Conservation (phyloP, 257 asterid species). For the Perilla frutescens region DNA sequence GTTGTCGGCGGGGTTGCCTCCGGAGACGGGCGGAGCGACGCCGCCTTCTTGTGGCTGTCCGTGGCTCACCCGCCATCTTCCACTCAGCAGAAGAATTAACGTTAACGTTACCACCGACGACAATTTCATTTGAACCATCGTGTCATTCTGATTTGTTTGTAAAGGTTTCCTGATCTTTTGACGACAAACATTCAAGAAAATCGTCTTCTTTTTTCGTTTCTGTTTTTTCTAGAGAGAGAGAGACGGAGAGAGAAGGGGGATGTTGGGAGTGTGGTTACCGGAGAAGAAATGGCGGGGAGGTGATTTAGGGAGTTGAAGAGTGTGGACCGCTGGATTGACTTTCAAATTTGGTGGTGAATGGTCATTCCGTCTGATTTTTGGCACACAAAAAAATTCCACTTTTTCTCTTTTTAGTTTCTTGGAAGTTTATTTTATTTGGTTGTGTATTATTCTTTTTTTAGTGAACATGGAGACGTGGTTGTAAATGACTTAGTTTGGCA, state of each 20-base stretch:
- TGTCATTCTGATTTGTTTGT: constrained; percentile 37
- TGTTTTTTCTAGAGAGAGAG: constrained; percentile 19
- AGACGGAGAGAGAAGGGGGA: constrained; percentile 3
- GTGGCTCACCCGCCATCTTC: constrained; percentile 25
- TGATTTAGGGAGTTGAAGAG: constrained; percentile 55
- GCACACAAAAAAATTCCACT: too few species aligned
- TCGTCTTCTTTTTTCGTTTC: neutral
- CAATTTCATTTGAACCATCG: constrained; percentile 41
- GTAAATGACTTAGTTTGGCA: too few species aligned
- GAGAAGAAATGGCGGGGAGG: constrained; percentile 90
- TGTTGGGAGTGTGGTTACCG: constrained; percentile 29
- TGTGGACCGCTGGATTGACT: constrained; percentile 45
- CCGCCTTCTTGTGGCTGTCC: constrained; percentile 20
- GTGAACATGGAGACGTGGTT: too few species aligned
- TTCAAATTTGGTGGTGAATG: constrained; percentile 16
- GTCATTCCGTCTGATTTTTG: too few species aligned
- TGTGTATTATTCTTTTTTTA: too few species aligned
- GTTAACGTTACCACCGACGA: constrained; percentile 7
- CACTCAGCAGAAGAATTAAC: constrained; percentile 19
- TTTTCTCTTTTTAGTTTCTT: too few species aligned
- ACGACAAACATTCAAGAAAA: constrained; percentile 13
- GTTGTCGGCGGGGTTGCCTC: constrained; percentile 22
- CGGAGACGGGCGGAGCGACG: neutral
- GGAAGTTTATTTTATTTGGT: too few species aligned
- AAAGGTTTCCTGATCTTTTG: neutral